A percentile compares a stretch with the other conserved stretches of the same genome.
phyloP scores from a whole-genome alignment of 352 stramenopile genomes.

The Globisporangium nunn region DNA sequence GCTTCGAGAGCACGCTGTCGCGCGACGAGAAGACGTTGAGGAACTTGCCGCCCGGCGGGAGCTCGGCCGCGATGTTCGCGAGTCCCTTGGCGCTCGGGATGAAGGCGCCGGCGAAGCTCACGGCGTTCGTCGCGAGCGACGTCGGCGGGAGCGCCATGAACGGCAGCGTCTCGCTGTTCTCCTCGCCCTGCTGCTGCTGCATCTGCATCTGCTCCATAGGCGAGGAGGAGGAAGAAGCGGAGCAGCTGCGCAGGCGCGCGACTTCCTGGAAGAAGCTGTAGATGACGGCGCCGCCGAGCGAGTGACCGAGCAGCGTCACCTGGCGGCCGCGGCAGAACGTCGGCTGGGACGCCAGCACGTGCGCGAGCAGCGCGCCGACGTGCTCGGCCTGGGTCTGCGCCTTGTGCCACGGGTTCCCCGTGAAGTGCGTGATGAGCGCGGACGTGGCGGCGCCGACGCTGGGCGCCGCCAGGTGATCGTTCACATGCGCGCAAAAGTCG shows the following conservation, averaged over 20 bases:
- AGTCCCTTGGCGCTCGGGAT: constrained; percentile 32
- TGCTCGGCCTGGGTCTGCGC: constrained; percentile 76
- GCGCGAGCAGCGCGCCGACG: constrained; percentile 63
- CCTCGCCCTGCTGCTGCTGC: neutral
- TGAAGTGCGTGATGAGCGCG: constrained; percentile 66
- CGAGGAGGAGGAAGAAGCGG: neutral
- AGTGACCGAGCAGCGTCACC: constrained; percentile 74
- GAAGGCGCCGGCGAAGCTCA: constrained; percentile 73
- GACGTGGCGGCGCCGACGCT: constrained; percentile 29
- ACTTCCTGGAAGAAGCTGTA: constrained; percentile 69
- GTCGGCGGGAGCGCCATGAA: neutral
- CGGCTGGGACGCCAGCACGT: constrained; percentile 47
- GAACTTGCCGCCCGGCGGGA: constrained; percentile 40
- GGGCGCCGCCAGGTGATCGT: constrained; percentile 45
- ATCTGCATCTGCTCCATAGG: neutral
- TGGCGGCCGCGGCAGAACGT: constrained; percentile 41
- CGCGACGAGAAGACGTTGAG: constrained; percentile 77
- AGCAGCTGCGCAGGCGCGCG: constrained; percentile 25
- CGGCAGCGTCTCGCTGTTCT: neutral
- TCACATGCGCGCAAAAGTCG: constrained; percentile 68
- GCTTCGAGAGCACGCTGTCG: constrained; percentile 63
- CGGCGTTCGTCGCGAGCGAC: constrained; percentile 35
- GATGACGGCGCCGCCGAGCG: constrained; percentile 67
- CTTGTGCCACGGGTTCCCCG: constrained; percentile 79
- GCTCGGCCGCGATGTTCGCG: constrained; percentile 22